These are phyloP conservation scores for Phytophthora europaea DNA, from an alignment of 352 stramenopile genomes.

Conservation along the genomic window DNA sequence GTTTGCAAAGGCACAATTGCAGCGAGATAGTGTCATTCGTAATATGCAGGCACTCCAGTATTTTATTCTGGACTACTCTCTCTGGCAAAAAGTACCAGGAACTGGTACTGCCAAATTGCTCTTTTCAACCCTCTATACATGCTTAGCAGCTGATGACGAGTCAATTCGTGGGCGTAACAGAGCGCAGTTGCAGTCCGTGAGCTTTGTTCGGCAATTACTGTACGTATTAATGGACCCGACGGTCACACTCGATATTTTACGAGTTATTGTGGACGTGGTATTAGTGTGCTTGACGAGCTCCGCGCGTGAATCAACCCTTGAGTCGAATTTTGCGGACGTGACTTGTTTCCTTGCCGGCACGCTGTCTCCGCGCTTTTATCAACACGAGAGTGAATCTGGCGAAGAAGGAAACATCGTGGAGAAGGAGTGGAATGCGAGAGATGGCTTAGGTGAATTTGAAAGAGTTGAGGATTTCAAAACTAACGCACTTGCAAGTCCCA, in stretches of 20 bases:
- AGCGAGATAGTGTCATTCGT: constrained; percentile 58
- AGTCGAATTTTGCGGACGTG: constrained; percentile 76
- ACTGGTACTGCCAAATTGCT: constrained; percentile 54
- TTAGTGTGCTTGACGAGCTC: constrained; percentile 71
- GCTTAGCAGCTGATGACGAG: constrained; percentile 55
- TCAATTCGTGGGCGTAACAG: constrained; percentile 65
- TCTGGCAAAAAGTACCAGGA: constrained; percentile 61
- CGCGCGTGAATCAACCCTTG: constrained; percentile 42
- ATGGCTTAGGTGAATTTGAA: constrained; percentile 8
- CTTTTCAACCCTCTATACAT: constrained; percentile 76
- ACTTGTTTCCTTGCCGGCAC: constrained; percentile 68
- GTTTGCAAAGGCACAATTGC: not conserved
- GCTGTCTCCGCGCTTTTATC: constrained; percentile 64
- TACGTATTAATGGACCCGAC: constrained; percentile 74
- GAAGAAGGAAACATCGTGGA: constrained; percentile 16
- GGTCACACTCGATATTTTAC: constrained; percentile 57
- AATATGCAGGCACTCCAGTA: constrained; percentile 77
- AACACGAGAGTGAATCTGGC: constrained; percentile 12
- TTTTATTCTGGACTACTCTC: constrained; percentile 77
- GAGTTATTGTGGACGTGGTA: constrained; percentile 73
- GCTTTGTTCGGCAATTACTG: constrained; percentile 72
- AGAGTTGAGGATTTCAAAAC: constrained; percentile 8
- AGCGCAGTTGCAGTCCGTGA: constrained; percentile 68
- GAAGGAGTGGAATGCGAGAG: constrained; percentile 7
- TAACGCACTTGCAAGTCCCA: constrained; percentile 33